Percentiles rank a stretch among this genome's conserved stretches.
Conservation (phyloP, 2,329 filamentous ascomycete genomes). For the Calonectria henricotiae region DNA sequence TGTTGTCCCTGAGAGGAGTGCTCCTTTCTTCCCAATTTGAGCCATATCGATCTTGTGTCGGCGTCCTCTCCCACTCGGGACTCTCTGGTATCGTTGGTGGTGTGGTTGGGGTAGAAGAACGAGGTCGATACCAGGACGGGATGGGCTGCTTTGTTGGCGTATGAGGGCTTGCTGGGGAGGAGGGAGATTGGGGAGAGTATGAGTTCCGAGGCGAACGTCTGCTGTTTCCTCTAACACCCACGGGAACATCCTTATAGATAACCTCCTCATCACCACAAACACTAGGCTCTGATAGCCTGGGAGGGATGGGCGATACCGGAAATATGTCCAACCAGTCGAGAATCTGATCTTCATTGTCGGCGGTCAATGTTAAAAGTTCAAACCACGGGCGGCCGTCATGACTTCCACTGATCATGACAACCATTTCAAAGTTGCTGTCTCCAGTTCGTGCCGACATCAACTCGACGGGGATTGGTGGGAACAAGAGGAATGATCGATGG, state of each 20-base stretch:
- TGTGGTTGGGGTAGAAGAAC: conserved; percentile 47
- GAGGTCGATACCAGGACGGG: conserved; percentile 51
- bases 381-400: conserved; percentile 81
- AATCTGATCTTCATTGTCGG: conserved; percentile 83
- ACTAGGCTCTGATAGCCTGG: conserved; percentile 58
- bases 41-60: conserved; percentile 55
- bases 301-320: conserved; percentile 68
- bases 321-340: conserved; percentile 92
- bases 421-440: conserved; percentile 78
- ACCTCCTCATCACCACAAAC: conserved; percentile 54
- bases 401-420: conserved; percentile 88
- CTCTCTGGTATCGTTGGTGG: conserved; percentile 50
- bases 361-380: conserved; percentile 84
- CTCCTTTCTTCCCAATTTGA: conserved; percentile 50
- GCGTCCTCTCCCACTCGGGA: conserved; percentile 56
- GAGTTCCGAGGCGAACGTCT: conserved; percentile 48
- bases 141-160: conserved; percentile 55
- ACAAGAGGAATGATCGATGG: conserved; percentile 85
- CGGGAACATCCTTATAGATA: conserved; percentile 53
- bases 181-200: conserved; percentile 39
- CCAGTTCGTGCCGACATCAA: conserved; percentile 87
- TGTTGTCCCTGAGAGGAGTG: conserved; percentile 57
- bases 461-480: conserved; percentile 85
- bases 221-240: conserved; percentile 53
- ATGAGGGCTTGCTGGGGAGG: conserved; percentile 51